Base-by-base conservation (phyloP, 805 yeast species). In the Candida andamanensis region DNA sequence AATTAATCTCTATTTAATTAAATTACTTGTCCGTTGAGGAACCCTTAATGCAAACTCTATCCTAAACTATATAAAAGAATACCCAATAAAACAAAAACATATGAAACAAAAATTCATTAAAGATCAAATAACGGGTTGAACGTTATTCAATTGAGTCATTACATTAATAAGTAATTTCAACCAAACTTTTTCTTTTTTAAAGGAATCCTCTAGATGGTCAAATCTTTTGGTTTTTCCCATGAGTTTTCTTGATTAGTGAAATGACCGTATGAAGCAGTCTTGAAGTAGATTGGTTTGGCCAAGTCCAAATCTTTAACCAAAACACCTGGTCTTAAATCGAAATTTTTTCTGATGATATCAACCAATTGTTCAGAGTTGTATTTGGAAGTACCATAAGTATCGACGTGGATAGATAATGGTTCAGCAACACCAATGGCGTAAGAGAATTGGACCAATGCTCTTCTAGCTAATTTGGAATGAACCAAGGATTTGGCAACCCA, bases 391-490 rank as follows among this genome's bases (percentile, higher is more conserved):
- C 98, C 99, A 70, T 92, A 92, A 45, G 97, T 82, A 71, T 92
- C 97, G 54, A 92, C 97, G 67, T 86, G 83, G 67, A 92, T 84
- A 38, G 96, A 86, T 63, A 92, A 80, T 59, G 99, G 99, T 73
- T 92, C 97, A 54, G 99, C 97, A 54, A 92, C 97, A 85, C 99
- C 99, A 63, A 92, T 92, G 62, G 99, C 99, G 69, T 92, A 92
- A 30, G 98, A 90, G 74, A 87, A 87, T 75, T 92, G 98, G 42
- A 92, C 99, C 55, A 92, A 78, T 45, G 89, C 95, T 76, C 99
- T 87, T 73, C 84, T 85, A 56, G 96, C 95, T 56, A 92, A 76
- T 50, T 92, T 90, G 46, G 98, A 97, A 54, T 76, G 72, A 47
- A 92, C 95, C 54, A 92, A 78, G 35, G 98, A 92, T 76, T 92